Evolutionary conservation across 495 filamentous ascomycete genomes (phyloP).

Genomic region (Xylaria venustula): DNA sequence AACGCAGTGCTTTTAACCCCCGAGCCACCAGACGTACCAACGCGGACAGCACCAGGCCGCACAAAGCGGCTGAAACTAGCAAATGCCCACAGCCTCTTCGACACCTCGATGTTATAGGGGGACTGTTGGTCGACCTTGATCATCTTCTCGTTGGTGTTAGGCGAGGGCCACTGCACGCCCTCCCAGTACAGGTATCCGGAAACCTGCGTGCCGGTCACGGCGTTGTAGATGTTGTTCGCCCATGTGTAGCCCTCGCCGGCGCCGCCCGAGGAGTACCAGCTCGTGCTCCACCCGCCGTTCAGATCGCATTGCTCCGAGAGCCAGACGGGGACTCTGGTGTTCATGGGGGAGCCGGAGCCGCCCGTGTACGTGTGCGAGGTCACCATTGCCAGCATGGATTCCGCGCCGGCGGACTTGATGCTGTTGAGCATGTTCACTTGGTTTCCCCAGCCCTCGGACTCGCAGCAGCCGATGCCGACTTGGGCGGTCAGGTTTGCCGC

Average conservation of each 20-base stretch:
- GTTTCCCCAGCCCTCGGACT: slow-evolving; percentile 42
- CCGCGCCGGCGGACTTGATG: slow-evolving; percentile 33
- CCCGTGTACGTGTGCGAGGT: slow-evolving; percentile 41
- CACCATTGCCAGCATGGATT: slow-evolving; percentile 31
- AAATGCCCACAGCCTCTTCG: slow-evolving; percentile 54
- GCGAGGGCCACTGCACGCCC: slow-evolving; percentile 48
- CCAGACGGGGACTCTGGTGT: slow-evolving; percentile 35
- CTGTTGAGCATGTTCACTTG: slow-evolving; percentile 36
- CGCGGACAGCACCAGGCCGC: slow-evolving; percentile 46
- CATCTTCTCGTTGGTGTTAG: slow-evolving; percentile 47
- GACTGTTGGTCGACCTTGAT: slow-evolving; percentile 41
- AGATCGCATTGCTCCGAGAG: slow-evolving; percentile 47
- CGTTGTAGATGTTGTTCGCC: slow-evolving; percentile 53
- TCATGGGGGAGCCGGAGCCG: slow-evolving; percentile 32
- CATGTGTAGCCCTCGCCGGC: slow-evolving; percentile 55
- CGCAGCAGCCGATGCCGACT: slow-evolving; percentile 40
- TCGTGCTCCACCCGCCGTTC: slow-evolving; percentile 42
- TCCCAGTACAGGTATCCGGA: slow-evolving; percentile 57
- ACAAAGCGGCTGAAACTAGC: slow-evolving; percentile 51
- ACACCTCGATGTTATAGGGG: slow-evolving; percentile 37
- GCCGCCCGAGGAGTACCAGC: slow-evolving; percentile 47
- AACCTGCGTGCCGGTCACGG: slow-evolving; percentile 41
- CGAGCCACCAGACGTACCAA: slow-evolving; percentile 31
- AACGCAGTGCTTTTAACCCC: slow-evolving; percentile 49
- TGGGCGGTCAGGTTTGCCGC: slow-evolving; percentile 26